Evolutionary conservation across 352 stramenopile genomes (phyloP).

Genomic region (Phytophthora pistaciae): DNA sequence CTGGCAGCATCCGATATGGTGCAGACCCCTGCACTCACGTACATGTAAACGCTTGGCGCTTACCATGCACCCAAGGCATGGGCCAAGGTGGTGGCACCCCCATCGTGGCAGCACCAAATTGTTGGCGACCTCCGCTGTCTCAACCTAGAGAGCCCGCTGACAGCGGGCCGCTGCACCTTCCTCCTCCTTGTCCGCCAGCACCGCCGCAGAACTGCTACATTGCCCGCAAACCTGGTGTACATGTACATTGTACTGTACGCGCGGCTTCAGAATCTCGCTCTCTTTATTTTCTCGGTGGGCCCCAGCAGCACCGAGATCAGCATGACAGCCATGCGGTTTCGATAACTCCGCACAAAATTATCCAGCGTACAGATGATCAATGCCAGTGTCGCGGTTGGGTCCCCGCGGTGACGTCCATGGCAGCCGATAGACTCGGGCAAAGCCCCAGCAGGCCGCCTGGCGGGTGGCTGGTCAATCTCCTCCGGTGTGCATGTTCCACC

Average conservation of each 20-base stretch:
- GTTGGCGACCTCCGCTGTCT: conserved; percentile 17
- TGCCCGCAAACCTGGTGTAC: conserved; percentile 38
- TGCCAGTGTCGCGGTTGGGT: not conserved
- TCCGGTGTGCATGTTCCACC: conserved; percentile 24
- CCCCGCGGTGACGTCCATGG: not conserved
- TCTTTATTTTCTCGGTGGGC: not conserved
- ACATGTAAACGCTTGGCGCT: conserved; percentile 8
- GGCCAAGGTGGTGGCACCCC: not conserved
- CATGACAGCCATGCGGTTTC: conserved; percentile 10
- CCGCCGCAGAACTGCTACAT: not conserved
- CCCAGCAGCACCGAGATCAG: conserved; percentile 3
- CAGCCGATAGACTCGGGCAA: not conserved
- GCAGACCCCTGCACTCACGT: no score
- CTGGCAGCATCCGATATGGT: not conserved
- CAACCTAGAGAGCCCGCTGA: not conserved
- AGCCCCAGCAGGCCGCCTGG: conserved; percentile 6
- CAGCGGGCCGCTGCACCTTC: not conserved
- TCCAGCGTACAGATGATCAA: not conserved
- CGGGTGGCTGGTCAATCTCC: conserved; percentile 2
- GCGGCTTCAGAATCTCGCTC: conserved; percentile 49
- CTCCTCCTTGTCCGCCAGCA: conserved; percentile 1
- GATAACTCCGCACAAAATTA: not conserved
- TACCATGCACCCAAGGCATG: not conserved
- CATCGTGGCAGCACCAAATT: conserved; percentile 27
- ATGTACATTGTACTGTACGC: no score